Evolutionary conservation across 192 early-diverging fungal genomes (phyloP), one percentile per base, ranked within the genome.

Genomic region (Coemansia sp.): DNA sequence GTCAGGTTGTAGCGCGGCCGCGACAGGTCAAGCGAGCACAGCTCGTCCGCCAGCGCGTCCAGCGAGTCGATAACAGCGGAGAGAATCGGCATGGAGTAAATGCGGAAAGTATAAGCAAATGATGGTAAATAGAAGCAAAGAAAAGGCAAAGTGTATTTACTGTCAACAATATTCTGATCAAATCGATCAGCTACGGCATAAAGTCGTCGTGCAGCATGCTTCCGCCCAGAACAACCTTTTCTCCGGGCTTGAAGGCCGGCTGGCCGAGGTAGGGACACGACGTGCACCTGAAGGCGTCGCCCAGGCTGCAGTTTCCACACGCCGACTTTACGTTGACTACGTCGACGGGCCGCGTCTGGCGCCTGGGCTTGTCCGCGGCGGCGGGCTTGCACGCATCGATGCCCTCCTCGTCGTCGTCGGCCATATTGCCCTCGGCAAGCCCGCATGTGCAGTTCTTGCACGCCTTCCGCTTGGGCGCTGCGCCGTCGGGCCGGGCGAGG

Each of bases 401-500:
- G 27, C n/a, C n/a, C n/a, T n/a, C n/a, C 22, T 24, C 47, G 20
- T 85, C 87, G 8, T 24, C 47, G 20, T 86, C 88, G 8, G 77
- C 79, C 47, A 92, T 94, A 41, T 85, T 86, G 45, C 90, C 86
- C 29, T 94, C 91, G 12, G 94, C 94, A 43, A 90, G 87, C 7
- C 97, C 96, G 70, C 97, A 99, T 9, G 89, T 89, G 75, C 97
- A 99, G 83, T 97, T 95, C 85, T 99, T 99, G 87, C 97, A 99
- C 19, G 96, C 94, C 84, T 96, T 98, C 64, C 89, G 82, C 71
- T 92, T 92, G 32, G 91, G 83, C 75, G 85, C 86, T 77, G 88
- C 90, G 49, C 91, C 91, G 45, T 89, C 89, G 6, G 92, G 91
- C 27, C 90, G 86, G 22, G 81, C 69, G 40, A 91, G 77, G 46